phyloP scores from a whole-genome alignment of 2,329 filamentous ascomycete species.

The Herpomyces periplanetae region DNA sequence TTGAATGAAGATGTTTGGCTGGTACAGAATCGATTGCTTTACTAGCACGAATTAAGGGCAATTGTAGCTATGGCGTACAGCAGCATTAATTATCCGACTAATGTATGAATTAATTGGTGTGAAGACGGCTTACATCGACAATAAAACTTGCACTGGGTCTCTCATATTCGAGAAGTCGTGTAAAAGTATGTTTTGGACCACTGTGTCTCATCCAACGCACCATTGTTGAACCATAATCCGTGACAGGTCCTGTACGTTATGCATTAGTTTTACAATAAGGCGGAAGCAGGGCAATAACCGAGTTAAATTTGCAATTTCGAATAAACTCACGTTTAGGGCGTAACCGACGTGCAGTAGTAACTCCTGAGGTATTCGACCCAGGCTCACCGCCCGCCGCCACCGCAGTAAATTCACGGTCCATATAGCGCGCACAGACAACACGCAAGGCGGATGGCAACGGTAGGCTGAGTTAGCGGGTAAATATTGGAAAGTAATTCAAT shows the following conservation, averaged over 20 bases:
- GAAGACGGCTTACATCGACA: conserved; percentile 23
- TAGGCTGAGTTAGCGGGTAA: too few relatives aligned
- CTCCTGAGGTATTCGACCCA: too few relatives aligned
- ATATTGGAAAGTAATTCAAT: too few relatives aligned
- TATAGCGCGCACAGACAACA: too few relatives aligned
- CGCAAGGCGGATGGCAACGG: too few relatives aligned
- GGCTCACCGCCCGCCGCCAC: too few relatives aligned
- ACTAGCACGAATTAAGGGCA: conserved; percentile 1
- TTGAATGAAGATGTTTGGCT: conserved; percentile 86
- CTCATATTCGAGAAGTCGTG: conserved; percentile 32
- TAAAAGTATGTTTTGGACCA: conserved; percentile 29
- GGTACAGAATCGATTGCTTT: conserved; percentile 49
- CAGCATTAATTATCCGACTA: conserved; percentile 1
- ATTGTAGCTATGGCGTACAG: too few relatives aligned
- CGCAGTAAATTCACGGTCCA: too few relatives aligned
- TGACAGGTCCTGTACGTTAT: conserved; percentile 33
- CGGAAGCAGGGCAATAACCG: too few relatives aligned
- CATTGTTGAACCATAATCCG: conserved; percentile 63
- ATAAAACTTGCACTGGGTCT: conserved; percentile 61
- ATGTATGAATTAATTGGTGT: conserved; percentile 3
- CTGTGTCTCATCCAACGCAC: conserved; percentile 67
- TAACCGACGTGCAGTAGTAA: too few relatives aligned
- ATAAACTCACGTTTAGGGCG: too few relatives aligned
- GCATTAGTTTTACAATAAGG: neutral
- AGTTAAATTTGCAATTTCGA: too few relatives aligned